Conservation (phyloP, 1,284 basidiomycete species). For the Tilletia setariae region DNA sequence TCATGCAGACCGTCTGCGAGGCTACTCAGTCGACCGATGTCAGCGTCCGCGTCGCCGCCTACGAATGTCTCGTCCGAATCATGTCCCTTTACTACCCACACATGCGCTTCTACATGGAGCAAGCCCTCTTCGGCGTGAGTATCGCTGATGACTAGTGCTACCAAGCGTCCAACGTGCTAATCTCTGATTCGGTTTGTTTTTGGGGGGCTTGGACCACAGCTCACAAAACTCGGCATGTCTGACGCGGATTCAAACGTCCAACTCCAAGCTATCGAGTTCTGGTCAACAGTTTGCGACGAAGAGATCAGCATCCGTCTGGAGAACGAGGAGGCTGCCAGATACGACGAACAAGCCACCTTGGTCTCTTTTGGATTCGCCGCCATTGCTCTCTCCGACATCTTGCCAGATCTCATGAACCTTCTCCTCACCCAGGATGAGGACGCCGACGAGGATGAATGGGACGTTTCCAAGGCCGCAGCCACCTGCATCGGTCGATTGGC, state of each 20-base stretch:
- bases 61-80: conserved; percentile 91
- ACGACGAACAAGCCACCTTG: conserved; percentile 45
- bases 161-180: not conserved
- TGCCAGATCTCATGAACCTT: conserved; percentile 83
- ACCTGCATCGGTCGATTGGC: conserved; percentile 87
- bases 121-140: conserved; percentile 88
- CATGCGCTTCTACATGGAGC: conserved; percentile 99
- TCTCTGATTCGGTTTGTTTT: too few species aligned
- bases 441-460: conserved; percentile 98
- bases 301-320: conserved; percentile 91
- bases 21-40: conserved; percentile 90
- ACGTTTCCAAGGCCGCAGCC: conserved; percentile 94
- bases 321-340: conserved; percentile 72
- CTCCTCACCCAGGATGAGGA: conserved; percentile 93
- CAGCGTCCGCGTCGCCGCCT: conserved; percentile 58
- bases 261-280: conserved; percentile 96
- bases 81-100: conserved; percentile 99
- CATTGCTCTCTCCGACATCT: conserved; percentile 87
- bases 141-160: not conserved
- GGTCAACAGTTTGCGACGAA: conserved; percentile 98
- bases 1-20: conserved; percentile 99
- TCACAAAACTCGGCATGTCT: conserved; percentile 99
- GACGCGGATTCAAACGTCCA: conserved; percentile 86
- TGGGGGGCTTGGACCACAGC: too few species aligned
- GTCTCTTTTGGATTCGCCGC: conserved; percentile 83